Conservation (phyloP, 805 yeast genomes). For the Candida parachauliodes region DNA sequence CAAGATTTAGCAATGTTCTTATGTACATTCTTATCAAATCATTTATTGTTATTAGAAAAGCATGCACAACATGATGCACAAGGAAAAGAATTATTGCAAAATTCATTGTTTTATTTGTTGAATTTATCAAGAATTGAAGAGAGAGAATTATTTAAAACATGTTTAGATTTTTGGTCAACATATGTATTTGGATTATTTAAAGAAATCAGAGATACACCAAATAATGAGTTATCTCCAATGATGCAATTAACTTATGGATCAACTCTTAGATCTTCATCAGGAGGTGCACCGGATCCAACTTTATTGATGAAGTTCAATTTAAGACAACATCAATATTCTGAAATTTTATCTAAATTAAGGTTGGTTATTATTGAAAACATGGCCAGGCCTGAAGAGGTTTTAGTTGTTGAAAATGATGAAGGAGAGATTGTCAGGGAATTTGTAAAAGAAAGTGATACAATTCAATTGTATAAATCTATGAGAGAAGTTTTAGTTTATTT, state of each 20-base stretch:
- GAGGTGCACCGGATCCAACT: slow-evolving; percentile 87
- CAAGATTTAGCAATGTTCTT: slow-evolving; percentile 94
- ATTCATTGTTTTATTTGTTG: slow-evolving; percentile 77
- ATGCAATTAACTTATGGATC: slow-evolving; percentile 57
- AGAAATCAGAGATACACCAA: slow-evolving; percentile 81
- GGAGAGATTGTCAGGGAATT: slow-evolving; percentile 98
- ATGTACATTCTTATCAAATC: slow-evolving; percentile 77
- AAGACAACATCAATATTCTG: slow-evolving; percentile 81
- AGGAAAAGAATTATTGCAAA: slow-evolving; percentile 55
- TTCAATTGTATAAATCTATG: slow-evolving; percentile 90
- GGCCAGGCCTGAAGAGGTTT: slow-evolving; percentile 98
- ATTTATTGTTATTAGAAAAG: slow-evolving; percentile 61
- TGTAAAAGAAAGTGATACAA: slow-evolving; percentile 95
- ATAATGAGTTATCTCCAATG: slow-evolving; percentile 68
- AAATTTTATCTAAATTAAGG: slow-evolving; percentile 76
- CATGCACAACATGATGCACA: slow-evolving; percentile 34
- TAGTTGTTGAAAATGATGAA: slow-evolving; percentile 96
- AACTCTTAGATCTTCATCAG: slow-evolving; percentile 42
- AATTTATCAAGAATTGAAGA: slow-evolving; percentile 89
- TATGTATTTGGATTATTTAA: slow-evolving; percentile 78
- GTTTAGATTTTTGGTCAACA: slow-evolving; percentile 90
- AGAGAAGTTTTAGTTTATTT: slow-evolving; percentile 92
- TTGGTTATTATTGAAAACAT: slow-evolving; percentile 93
- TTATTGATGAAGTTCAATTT: slow-evolving; percentile 73
- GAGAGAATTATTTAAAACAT: slow-evolving; percentile 91